A percentile compares a stretch with the other conserved stretches of the same genome.
Evolutionary conservation across 495 filamentous ascomycete species (phyloP).

Genomic region (Penicillium nucicola): DNA sequence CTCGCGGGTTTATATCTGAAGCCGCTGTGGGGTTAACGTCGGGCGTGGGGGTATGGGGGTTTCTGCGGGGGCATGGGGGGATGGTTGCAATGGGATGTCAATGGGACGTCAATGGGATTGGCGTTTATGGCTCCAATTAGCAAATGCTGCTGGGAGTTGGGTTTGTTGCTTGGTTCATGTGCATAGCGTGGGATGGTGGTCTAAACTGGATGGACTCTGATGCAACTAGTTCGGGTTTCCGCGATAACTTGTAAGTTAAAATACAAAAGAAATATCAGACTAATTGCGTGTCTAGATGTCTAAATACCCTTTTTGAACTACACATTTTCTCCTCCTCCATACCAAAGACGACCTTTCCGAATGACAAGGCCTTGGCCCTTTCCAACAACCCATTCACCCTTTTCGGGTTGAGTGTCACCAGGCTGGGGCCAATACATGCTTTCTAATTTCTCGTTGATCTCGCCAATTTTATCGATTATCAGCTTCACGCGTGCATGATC

Average conservation of each 20-base stretch:
- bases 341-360: constrained; percentile 69
- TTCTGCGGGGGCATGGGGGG: background rate
- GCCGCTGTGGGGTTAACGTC: constrained; percentile 3
- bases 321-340: constrained; percentile 69
- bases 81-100: background rate
- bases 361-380: constrained; percentile 67
- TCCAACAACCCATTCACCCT: constrained; percentile 65
- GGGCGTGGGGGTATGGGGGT: constrained; percentile 1
- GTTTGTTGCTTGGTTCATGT: too few species aligned
- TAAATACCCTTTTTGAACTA: too few species aligned
- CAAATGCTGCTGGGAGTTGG: background rate
- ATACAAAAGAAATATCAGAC: too few species aligned
- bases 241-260: too few species aligned
- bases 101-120: background rate
- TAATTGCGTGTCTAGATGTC: too few species aligned
- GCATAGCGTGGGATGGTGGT: too few species aligned
- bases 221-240: too few species aligned
- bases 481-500: constrained; percentile 47
- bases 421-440: constrained; percentile 58
- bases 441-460: constrained; percentile 66
- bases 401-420: constrained; percentile 40
- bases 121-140: background rate
- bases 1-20: constrained; percentile 1
- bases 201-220: too few species aligned
- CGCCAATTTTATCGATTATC: constrained; percentile 65